A percentile compares a stretch with the other conserved stretches of the same genome.
These are phyloP conservation scores for Chlorociboria aeruginascens DNA, from an alignment of 495 filamentous ascomycete genomes.

Conservation along the genomic window DNA sequence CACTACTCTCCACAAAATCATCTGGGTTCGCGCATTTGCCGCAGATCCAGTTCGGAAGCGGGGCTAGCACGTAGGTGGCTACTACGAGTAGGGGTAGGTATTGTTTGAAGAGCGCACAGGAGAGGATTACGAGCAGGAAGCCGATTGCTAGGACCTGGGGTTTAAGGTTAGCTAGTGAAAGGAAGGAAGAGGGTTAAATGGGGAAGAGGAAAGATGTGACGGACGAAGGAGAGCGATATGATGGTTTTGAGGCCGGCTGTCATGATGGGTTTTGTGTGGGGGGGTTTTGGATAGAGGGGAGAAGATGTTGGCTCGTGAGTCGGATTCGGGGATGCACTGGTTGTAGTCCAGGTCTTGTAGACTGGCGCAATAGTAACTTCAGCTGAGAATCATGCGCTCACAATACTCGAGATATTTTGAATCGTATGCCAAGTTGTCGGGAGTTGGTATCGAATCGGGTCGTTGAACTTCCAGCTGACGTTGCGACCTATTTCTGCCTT, in stretches of 20 bases:
- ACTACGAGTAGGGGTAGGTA: slow-evolving; percentile 93
- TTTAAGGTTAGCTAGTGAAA: not conserved
- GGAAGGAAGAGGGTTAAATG: not conserved
- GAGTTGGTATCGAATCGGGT: not conserved
- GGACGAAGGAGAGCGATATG: slow-evolving; percentile 93
- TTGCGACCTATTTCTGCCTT: not conserved
- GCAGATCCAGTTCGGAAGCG: slow-evolving; percentile 93
- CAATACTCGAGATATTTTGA: not conserved
- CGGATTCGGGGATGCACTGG: slow-evolving; percentile 1
- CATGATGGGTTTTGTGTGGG: slow-evolving; percentile 43
- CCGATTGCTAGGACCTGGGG: slow-evolving; percentile 84
- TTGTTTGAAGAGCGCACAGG: slow-evolving; percentile 82
- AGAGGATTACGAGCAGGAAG: slow-evolving; percentile 98
- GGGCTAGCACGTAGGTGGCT: slow-evolving; percentile 87
- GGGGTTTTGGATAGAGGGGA: too few species aligned
- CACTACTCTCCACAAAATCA: slow-evolving; percentile 83
- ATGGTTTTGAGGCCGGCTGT: slow-evolving; percentile 94
- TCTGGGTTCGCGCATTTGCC: slow-evolving; percentile 79
- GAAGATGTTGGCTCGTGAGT: not conserved
- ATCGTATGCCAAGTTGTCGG: not conserved
- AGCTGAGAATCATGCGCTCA: too few species aligned
- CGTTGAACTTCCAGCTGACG: not conserved
- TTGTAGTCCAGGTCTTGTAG: not conserved
- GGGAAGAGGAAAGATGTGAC: slow-evolving; percentile 13
- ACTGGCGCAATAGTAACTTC: too few species aligned